A percentile compares a stretch with the other conserved stretches of the same genome.
Evolutionary conservation across 2,329 filamentous ascomycete genomes (phyloP).

Genomic region (Diatrype stigma): DNA sequence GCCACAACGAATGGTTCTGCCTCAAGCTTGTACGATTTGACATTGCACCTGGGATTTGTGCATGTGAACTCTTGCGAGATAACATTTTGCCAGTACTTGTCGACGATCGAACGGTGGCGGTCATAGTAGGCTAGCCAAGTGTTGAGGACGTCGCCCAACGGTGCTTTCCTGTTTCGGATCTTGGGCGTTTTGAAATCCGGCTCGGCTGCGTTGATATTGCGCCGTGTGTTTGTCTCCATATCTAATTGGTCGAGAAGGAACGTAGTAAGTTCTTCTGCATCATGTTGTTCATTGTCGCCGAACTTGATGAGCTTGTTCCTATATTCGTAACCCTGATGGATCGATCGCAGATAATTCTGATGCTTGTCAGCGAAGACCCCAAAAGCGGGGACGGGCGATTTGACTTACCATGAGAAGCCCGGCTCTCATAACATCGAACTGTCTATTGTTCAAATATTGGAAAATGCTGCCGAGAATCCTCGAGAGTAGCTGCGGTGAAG

Average conservation of each 20-base stretch:
- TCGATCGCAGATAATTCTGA: constrained; percentile 59
- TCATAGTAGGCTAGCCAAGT: constrained; percentile 72
- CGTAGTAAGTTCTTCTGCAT: constrained; percentile 83
- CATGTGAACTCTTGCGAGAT: constrained; percentile 60
- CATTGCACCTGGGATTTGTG: constrained; percentile 58
- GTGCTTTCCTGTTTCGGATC: constrained; percentile 19
- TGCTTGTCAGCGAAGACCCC: constrained; percentile 12
- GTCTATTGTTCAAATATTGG: constrained; percentile 50
- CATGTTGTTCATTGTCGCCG: constrained; percentile 75
- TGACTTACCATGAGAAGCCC: constrained; percentile 53
- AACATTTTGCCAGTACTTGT: constrained; percentile 74
- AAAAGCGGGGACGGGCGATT: neutral
- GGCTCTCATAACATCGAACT: constrained; percentile 47
- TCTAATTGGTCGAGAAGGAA: constrained; percentile 79
- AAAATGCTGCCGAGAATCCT: constrained; percentile 57
- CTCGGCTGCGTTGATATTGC: constrained; percentile 36
- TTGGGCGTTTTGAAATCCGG: constrained; percentile 15
- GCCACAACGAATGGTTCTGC: constrained; percentile 1
- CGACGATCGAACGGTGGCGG: constrained; percentile 70
- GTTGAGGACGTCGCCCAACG: constrained; percentile 57
- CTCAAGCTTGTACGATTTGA: constrained; percentile 41
- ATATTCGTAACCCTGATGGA: constrained; percentile 41
- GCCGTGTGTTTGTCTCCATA: constrained; percentile 71
- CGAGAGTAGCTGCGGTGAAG: constrained; percentile 53
- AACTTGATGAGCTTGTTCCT: constrained; percentile 40